A percentile compares a stretch with the other conserved stretches of the same genome.
Evolutionary conservation across 192 early-diverging fungal genomes (phyloP).

Genomic region (Backusella circina): DNA sequence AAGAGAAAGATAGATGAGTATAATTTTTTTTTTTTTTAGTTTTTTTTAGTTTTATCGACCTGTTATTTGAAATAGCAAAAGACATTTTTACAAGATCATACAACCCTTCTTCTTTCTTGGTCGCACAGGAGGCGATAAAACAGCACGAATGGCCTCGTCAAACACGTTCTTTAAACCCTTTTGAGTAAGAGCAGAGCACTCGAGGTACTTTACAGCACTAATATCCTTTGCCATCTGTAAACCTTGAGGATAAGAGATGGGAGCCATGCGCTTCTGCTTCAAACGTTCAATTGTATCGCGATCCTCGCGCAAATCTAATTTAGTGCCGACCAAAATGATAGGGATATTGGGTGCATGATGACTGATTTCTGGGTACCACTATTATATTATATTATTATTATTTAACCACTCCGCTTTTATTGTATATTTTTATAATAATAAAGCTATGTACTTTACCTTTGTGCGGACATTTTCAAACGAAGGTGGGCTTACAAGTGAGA

Average conservation of each 20-base stretch:
- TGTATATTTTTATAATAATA: neutral
- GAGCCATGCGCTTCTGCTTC: constrained; percentile 70
- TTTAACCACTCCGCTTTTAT: constrained; percentile 20
- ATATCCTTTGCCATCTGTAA: constrained; percentile 75
- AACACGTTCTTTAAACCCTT: constrained; percentile 92
- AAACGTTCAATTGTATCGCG: constrained; percentile 73
- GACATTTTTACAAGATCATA: constrained; percentile 54
- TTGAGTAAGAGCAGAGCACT: constrained; percentile 91
- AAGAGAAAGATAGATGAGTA: neutral
- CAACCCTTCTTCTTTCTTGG: constrained; percentile 59
- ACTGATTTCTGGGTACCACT: constrained; percentile 86
- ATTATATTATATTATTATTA: constrained; percentile 58
- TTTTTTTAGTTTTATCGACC: neutral
- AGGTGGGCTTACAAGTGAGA: constrained; percentile 28
- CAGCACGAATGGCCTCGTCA: constrained; percentile 89
- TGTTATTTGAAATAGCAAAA: too few species aligned
- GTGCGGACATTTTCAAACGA: constrained; percentile 29
- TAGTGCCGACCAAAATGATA: constrained; percentile 86
- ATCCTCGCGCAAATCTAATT: constrained; percentile 90
- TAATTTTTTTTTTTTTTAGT: neutral
- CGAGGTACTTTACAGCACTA: constrained; percentile 77
- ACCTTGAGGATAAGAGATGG: constrained; percentile 77
- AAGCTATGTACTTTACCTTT: constrained; percentile 17
- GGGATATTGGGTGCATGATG: constrained; percentile 88
- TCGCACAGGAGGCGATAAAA: constrained; percentile 56